phyloP scores from a whole-genome alignment of 371 early-diverging fungal species.

The Basidiobolus meristosporus region DNA sequence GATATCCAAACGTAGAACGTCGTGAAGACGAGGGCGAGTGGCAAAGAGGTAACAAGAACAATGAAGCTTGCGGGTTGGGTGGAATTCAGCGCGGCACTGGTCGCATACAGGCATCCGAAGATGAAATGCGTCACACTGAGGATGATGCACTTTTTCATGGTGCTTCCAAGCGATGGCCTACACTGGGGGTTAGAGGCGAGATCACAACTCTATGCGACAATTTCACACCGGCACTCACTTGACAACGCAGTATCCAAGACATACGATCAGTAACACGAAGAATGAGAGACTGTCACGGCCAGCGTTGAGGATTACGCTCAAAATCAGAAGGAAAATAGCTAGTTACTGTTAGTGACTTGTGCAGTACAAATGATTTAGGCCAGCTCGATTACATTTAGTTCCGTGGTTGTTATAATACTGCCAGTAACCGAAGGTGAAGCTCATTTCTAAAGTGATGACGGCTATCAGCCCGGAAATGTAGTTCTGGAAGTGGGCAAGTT shows the following conservation, averaged over 20 bases:
- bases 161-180: slow-evolving; percentile 73
- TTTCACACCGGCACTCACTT: slow-evolving; percentile 21
- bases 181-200: not conserved
- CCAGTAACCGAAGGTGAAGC: slow-evolving; percentile 74
- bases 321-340: slow-evolving; percentile 30
- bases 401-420: slow-evolving; percentile 53
- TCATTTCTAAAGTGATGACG: slow-evolving; percentile 77
- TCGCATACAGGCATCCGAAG: slow-evolving; percentile 72
- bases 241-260: slow-evolving; percentile 89
- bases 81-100: slow-evolving; percentile 55
- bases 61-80: slow-evolving; percentile 48
- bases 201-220: not conserved
- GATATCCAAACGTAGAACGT: slow-evolving; percentile 84
- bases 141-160: slow-evolving; percentile 71
- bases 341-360: slow-evolving; percentile 1
- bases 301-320: slow-evolving; percentile 67
- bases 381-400: slow-evolving; percentile 20
- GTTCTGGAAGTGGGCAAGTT: slow-evolving; percentile 18
- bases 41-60: slow-evolving; percentile 66
- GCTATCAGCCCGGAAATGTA: slow-evolving; percentile 67
- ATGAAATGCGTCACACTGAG: slow-evolving; percentile 67
- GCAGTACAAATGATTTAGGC: slow-evolving; percentile 3
- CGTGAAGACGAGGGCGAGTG: slow-evolving; percentile 76
- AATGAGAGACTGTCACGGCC: slow-evolving; percentile 82
- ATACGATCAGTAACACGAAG: slow-evolving; percentile 86